Percentiles rank a stretch among this genome's conserved stretches.
Conservation (phyloP, 805 yeast genomes). For the Starmerella riodocensis region DNA sequence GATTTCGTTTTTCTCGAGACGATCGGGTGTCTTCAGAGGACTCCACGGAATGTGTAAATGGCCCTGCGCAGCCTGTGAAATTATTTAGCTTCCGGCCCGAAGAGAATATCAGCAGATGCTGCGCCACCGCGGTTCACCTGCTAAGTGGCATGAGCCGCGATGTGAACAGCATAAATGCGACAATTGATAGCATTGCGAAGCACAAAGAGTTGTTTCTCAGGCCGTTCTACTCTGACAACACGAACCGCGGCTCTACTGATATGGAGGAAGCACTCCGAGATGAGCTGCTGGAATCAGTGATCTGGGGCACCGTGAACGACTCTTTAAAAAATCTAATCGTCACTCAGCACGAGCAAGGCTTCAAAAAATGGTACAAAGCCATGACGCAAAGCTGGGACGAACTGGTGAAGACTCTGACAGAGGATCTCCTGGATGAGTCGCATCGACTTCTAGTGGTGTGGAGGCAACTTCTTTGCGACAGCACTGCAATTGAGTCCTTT, state of each 20-base stretch:
- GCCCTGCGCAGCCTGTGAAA: neutral
- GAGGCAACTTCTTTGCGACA: constrained; percentile 3
- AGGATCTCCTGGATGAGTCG: constrained; percentile 1
- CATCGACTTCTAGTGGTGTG: constrained; percentile 6
- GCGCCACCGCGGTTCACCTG: neutral
- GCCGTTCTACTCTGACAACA: neutral
- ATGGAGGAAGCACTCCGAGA: neutral
- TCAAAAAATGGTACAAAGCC: constrained; percentile 19
- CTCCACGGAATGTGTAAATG: too few relatives aligned
- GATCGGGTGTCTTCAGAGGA: neutral
- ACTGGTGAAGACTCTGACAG: neutral
- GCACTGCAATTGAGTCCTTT: neutral
- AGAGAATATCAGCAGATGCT: neutral
- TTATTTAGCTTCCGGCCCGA: neutral
- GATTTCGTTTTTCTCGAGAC: neutral
- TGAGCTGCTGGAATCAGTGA: neutral
- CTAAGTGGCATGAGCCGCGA: neutral
- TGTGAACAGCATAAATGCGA: constrained; percentile 1
- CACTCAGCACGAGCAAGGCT: constrained; percentile 21
- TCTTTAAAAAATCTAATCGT: constrained; percentile 16
- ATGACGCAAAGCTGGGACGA: constrained; percentile 7
- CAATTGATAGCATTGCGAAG: neutral
- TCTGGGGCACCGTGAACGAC: neutral
- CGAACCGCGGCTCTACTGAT: neutral
- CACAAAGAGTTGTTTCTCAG: neutral